Conservation (phyloP, 345 rosid genomes). For the Orychophragmus violaceus region DNA sequence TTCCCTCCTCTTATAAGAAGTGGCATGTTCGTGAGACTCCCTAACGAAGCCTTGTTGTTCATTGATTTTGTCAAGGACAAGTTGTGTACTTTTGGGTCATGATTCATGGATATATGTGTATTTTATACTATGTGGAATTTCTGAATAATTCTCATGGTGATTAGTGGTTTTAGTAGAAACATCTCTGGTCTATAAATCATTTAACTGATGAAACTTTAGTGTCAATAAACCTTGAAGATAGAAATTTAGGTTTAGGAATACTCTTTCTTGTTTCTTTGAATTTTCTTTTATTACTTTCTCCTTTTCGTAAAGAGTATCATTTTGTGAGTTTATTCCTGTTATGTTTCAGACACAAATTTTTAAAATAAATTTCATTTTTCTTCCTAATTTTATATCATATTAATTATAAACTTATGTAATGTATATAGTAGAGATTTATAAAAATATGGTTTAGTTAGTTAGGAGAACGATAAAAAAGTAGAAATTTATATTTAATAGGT, state of each 20-base stretch:
- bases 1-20: conserved; percentile 31
- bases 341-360: too few relatives aligned
- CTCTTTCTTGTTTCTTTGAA: not conserved
- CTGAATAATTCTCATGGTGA: not conserved
- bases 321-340: too few relatives aligned
- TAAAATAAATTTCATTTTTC: too few relatives aligned
- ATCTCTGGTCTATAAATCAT: not conserved
- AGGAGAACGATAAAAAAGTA: too few relatives aligned
- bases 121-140: not conserved
- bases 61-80: conserved; percentile 1
- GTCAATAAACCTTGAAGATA: not conserved
- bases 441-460: too few relatives aligned
- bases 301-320: too few relatives aligned
- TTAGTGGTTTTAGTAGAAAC: not conserved
- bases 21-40: not conserved
- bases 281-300: not conserved
- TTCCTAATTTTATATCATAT: too few relatives aligned
- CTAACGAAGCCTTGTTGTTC: conserved; percentile 18
- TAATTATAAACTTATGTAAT: too few relatives aligned
- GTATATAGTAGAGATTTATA: too few relatives aligned
- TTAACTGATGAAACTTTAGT: not conserved
- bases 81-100: not conserved
- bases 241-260: not conserved
- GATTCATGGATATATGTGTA: not conserved
- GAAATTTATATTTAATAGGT: too few relatives aligned